These are phyloP conservation scores for Cucumis cinereus DNA, from an alignment of 306 rosid genomes.

Conservation along the genomic window DNA sequence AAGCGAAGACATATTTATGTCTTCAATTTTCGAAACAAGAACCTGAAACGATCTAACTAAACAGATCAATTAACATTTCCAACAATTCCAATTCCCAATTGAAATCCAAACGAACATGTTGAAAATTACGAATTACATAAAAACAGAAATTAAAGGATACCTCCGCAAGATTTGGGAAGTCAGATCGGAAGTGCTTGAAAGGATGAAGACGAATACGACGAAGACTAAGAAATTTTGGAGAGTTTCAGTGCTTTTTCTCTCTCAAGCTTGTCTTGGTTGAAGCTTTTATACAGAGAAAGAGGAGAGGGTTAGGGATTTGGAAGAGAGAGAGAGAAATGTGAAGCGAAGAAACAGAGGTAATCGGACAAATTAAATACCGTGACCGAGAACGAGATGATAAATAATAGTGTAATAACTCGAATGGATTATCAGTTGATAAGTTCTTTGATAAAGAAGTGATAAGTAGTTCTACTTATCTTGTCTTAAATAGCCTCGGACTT, in stretches of 20 bases:
- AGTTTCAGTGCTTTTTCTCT: slow-evolving; percentile 35
- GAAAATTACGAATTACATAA: background rate
- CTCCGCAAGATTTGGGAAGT: slow-evolving; percentile 21
- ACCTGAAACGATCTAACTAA: slow-evolving; percentile 35
- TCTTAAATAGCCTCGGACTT: slow-evolving; percentile 26
- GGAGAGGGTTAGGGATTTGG: slow-evolving; percentile 68
- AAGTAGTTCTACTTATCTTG: background rate
- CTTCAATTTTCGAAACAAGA: slow-evolving; percentile 13
- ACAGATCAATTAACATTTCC: slow-evolving; percentile 41
- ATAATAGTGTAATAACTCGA: background rate
- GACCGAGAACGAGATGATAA: slow-evolving; percentile 59
- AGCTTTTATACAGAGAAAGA: slow-evolving; percentile 55
- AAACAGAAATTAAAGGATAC: slow-evolving; percentile 12
- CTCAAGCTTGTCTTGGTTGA: slow-evolving; percentile 41
- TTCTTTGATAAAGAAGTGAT: background rate
- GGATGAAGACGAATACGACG: slow-evolving; percentile 22
- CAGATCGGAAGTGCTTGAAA: slow-evolving; percentile 58
- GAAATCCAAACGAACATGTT: slow-evolving; percentile 1
- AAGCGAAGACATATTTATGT: slow-evolving; percentile 75
- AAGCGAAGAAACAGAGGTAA: slow-evolving; percentile 53
- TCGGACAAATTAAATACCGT: slow-evolving; percentile 83
- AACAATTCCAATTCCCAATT: background rate
- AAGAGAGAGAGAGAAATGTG: slow-evolving; percentile 37
- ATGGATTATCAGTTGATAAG: slow-evolving; percentile 9
- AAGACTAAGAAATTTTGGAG: slow-evolving; percentile 11